phyloP scores from a whole-genome alignment of 2,329 filamentous ascomycete species.

The Colletotrichum acutatum region DNA sequence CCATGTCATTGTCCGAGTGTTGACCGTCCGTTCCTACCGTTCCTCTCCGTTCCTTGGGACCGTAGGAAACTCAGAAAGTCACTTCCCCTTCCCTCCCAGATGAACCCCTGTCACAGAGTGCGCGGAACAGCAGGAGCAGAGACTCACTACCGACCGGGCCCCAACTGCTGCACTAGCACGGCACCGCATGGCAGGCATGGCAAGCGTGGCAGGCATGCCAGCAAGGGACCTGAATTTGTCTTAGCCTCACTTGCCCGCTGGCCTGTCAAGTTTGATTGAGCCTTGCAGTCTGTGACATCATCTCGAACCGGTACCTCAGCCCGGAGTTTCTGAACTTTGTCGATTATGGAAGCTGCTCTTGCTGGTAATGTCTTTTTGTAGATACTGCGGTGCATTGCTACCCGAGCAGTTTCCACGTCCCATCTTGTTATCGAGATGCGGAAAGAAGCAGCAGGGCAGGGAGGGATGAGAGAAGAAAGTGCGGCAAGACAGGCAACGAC shows the following conservation, averaged over 20 bases:
- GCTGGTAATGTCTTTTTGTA: not conserved
- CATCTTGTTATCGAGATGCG: not conserved
- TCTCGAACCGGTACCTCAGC: not conserved
- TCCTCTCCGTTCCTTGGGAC: not conserved
- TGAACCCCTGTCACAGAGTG: not conserved
- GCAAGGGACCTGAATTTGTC: constrained; percentile 29
- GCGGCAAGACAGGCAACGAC: not conserved
- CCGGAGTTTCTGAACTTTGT: not conserved
- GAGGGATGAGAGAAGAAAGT: not conserved
- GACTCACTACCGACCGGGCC: constrained; percentile 15
- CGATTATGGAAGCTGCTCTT: not conserved
- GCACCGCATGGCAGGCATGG: constrained; percentile 3
- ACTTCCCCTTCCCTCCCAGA: not conserved
- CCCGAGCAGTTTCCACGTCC: not conserved
- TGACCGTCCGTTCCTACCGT: not conserved
- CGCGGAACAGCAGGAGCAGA: not conserved
- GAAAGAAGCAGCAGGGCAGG: not conserved
- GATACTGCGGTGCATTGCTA: constrained; percentile 8
- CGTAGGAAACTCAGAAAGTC: not conserved
- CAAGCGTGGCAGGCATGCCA: not conserved
- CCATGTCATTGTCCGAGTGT: not conserved
- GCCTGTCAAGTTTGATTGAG: not conserved
- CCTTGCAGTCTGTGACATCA: constrained; percentile 23
- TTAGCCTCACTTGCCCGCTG: constrained; percentile 3
- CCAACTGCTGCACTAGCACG: constrained; percentile 1